Conservation (phyloP, 495 filamentous ascomycete species). For the Polyplosphaeria fusca region DNA sequence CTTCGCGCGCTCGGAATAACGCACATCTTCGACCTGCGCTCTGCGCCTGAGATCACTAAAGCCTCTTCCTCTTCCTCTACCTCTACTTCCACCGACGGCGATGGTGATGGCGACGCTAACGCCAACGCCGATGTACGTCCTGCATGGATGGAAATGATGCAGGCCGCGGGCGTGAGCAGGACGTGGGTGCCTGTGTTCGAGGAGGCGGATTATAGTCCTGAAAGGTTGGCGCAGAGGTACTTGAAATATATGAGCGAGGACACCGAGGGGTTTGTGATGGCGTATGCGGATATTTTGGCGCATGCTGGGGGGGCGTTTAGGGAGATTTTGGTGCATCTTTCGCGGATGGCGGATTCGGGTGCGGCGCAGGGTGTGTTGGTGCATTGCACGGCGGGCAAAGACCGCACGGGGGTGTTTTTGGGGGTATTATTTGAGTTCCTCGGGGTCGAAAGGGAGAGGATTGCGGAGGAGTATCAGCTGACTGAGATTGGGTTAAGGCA, state of each 20-base stretch:
- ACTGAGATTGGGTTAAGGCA: constrained; percentile 37
- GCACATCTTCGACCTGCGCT: constrained; percentile 40
- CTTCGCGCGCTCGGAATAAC: constrained; percentile 29
- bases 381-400: constrained; percentile 47
- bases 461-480: constrained; percentile 41
- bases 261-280: constrained; percentile 40
- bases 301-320: constrained; percentile 32
- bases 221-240: constrained; percentile 42
- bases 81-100: background rate
- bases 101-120: constrained; percentile 9
- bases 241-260: constrained; percentile 38
- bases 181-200: constrained; percentile 41
- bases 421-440: constrained; percentile 39
- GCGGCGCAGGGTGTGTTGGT: constrained; percentile 33
- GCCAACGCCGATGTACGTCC: constrained; percentile 17
- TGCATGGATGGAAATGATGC: constrained; percentile 28
- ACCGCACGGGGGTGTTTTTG: constrained; percentile 44
- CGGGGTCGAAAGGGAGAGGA: constrained; percentile 30
- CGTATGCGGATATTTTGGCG: constrained; percentile 41
- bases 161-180: constrained; percentile 26
- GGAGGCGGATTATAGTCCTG: constrained; percentile 42
- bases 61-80: constrained; percentile 2
- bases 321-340: constrained; percentile 37
- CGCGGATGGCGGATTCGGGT: background rate
- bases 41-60: constrained; percentile 31